These are phyloP conservation scores for Ananas comosus DNA, from an alignment of 176 grass and related monocot species.

Conservation along the genomic window DNA sequence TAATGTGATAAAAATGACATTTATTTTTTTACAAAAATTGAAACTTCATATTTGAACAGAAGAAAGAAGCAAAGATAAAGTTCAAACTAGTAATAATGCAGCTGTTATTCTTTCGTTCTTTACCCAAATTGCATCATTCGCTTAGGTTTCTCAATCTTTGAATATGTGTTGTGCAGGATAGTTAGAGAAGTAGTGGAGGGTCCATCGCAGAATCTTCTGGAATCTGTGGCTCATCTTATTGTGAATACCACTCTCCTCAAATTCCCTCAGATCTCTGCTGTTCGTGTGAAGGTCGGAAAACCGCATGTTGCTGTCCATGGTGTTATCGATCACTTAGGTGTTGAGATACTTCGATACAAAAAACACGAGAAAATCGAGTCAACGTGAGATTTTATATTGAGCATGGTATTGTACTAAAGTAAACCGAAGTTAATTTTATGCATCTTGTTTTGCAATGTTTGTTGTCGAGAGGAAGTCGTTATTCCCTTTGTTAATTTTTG, in stretches of 20 bases:
- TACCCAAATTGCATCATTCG: neutral
- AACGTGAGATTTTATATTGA: neutral
- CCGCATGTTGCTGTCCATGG: slow-evolving; percentile 69
- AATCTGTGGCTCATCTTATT: slow-evolving; percentile 77
- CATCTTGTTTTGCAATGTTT: neutral
- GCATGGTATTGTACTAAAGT: neutral
- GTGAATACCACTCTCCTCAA: slow-evolving; percentile 46
- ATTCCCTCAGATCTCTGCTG: slow-evolving; percentile 58
- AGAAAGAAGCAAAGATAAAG: too few relatives aligned
- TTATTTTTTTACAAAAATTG: too few relatives aligned
- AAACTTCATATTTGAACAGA: too few relatives aligned
- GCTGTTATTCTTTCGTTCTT: neutral
- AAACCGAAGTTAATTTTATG: neutral
- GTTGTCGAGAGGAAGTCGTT: too few relatives aligned
- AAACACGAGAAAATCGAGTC: slow-evolving; percentile 14
- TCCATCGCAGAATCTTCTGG: slow-evolving; percentile 53
- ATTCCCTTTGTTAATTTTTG: too few relatives aligned
- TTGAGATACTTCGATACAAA: slow-evolving; percentile 60
- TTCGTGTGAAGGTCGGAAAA: slow-evolving; percentile 70
- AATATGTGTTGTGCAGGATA: slow-evolving; percentile 35
- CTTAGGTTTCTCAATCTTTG: neutral
- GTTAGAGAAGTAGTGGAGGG: slow-evolving; percentile 58
- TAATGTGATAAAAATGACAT: too few relatives aligned
- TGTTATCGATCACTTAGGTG: slow-evolving; percentile 53
- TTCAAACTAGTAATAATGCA: neutral